Conservation (phyloP, 345 rosid species). For the Reutealis trisperma region DNA sequence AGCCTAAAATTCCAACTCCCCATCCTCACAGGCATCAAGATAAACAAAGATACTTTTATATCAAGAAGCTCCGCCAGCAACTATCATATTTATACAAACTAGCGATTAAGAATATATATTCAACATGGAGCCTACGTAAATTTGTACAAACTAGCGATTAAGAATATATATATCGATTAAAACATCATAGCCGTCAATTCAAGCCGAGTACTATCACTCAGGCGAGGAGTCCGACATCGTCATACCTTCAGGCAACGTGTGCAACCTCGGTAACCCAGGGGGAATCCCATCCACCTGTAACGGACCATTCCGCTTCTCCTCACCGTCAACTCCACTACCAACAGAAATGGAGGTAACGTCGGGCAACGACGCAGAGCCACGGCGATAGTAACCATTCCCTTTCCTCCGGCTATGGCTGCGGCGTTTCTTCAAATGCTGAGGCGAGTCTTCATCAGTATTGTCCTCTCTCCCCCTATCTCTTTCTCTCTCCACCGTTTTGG, state of each 20-base stretch:
- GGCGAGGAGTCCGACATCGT: constrained; percentile 18
- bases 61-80: not conserved
- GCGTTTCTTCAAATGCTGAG: constrained; percentile 46
- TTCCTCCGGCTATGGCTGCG: constrained; percentile 46
- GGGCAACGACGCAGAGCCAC: constrained; percentile 69
- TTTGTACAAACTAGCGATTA: not conserved
- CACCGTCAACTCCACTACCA: constrained; percentile 47
- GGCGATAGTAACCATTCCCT: constrained; percentile 59
- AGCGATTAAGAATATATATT: not conserved
- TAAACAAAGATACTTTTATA: too few relatives aligned
- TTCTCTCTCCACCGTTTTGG: constrained; percentile 67
- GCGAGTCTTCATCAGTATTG: constrained; percentile 53
- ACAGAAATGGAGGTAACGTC: constrained; percentile 65
- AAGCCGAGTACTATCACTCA: constrained; percentile 27
- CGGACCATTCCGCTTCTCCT: constrained; percentile 68
- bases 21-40: not conserved
- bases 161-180: not conserved
- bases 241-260: constrained; percentile 81
- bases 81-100: not conserved
- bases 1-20: not conserved
- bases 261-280: constrained; percentile 78
- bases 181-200: constrained; percentile 11
- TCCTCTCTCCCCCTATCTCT: constrained; percentile 42
- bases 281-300: constrained; percentile 72
- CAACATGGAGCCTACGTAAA: not conserved